A percentile compares a stretch with the other conserved stretches of the same genome.
These are phyloP conservation scores for Podospora comata DNA, from an alignment of 495 filamentous ascomycete genomes.

Conservation along the genomic window DNA sequence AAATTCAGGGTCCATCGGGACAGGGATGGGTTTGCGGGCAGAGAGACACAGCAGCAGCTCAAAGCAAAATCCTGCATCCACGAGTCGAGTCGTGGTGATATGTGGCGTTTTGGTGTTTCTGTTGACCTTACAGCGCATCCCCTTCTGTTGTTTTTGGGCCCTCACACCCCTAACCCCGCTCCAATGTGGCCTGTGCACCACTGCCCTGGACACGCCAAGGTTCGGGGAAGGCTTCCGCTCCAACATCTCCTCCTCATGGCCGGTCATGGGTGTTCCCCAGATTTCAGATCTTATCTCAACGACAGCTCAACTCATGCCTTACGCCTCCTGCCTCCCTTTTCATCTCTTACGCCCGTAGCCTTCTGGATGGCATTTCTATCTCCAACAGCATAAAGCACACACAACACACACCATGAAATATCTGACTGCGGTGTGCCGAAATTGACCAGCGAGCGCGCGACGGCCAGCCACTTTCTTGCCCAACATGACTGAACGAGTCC, in stretches of 20 bases:
- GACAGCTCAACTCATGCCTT: neutral
- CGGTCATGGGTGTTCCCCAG: neutral
- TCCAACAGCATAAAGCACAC: neutral
- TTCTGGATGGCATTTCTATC: slow-evolving; percentile 1
- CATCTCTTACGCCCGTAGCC: slow-evolving; percentile 20
- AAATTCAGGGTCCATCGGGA: slow-evolving; percentile 29
- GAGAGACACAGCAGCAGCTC: slow-evolving; percentile 12
- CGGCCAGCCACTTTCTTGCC: slow-evolving; percentile 9
- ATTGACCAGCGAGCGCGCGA: slow-evolving; percentile 10
- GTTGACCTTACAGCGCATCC: slow-evolving; percentile 3
- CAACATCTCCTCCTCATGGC: neutral
- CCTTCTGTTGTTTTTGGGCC: no score
- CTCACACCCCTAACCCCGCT: no score
- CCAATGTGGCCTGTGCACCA: slow-evolving; percentile 7
- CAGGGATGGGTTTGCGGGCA: neutral
- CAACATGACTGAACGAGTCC: slow-evolving; percentile 8
- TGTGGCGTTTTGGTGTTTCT: slow-evolving; percentile 11
- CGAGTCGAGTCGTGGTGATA: slow-evolving; percentile 7
- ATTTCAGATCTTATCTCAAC: slow-evolving; percentile 6
- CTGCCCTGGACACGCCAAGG: neutral
- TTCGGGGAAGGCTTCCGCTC: slow-evolving; percentile 9
- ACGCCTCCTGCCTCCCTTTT: neutral
- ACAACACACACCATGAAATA: neutral
- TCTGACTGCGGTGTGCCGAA: slow-evolving; percentile 16
- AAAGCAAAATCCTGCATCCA: slow-evolving; percentile 8